These are phyloP conservation scores for Rhizopogon rudus DNA, from an alignment of 768 basidiomycete species.

Conservation along the genomic window DNA sequence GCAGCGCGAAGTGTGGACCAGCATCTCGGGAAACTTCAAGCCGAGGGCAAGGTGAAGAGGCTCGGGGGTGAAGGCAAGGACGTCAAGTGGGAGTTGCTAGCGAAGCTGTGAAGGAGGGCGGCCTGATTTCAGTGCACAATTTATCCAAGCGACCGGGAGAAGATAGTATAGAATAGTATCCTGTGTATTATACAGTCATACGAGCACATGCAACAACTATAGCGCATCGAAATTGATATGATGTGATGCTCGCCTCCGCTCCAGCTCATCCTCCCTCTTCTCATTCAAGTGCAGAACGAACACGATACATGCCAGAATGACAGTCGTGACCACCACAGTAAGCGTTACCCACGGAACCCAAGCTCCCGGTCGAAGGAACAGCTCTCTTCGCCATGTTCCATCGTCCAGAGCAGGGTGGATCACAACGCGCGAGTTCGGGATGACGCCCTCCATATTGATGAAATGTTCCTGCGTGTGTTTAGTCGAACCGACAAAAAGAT, in stretches of 20 bases:
- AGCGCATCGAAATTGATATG: conserved; percentile 97
- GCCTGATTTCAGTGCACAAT: not conserved
- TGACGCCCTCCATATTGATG: conserved; percentile 94
- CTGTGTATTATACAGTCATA: conserved; percentile 4
- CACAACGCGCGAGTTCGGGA: conserved; percentile 96
- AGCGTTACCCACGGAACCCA: conserved; percentile 99
- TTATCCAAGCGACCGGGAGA: not conserved
- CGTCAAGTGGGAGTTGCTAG: conserved; percentile 39
- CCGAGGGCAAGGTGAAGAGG: conserved; percentile 52
- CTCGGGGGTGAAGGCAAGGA: conserved; percentile 50
- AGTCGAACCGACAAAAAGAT: conserved; percentile 93
- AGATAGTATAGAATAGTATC: conserved; percentile 1
- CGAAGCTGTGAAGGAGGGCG: conserved; percentile 4
- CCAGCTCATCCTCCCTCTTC: conserved; percentile 95
- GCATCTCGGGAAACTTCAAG: conserved; percentile 70
- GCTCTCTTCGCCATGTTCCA: conserved; percentile 71
- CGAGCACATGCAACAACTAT: conserved; percentile 28
- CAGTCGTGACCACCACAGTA: conserved; percentile 70
- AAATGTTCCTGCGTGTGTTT: conserved; percentile 65
- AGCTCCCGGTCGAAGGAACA: conserved; percentile 90
- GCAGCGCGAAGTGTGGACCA: conserved; percentile 66
- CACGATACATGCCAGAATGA: conserved; percentile 75
- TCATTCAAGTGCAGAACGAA: conserved; percentile 87
- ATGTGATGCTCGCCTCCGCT: conserved; percentile 83
- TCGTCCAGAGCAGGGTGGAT: conserved; percentile 71